Evolutionary conservation across 2,329 filamentous ascomycete species (phyloP).

Genomic region (Cyphellophora attinorum): DNA sequence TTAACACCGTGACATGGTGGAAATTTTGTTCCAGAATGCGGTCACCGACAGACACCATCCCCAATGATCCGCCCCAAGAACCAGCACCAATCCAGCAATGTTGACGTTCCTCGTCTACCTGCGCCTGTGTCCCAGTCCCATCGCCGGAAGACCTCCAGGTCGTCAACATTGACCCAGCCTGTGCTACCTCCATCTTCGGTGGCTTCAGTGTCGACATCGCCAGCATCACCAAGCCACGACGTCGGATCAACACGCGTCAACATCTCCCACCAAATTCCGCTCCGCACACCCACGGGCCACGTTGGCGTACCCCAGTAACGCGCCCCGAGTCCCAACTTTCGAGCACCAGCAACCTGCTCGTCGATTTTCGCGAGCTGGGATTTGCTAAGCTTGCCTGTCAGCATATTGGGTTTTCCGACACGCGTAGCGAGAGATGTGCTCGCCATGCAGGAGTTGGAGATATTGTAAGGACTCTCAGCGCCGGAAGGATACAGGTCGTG

Average conservation of each 20-base stretch:
- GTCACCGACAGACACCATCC: neutral
- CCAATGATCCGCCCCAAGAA: neutral
- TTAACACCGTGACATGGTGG: too few relatives aligned
- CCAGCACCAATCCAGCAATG: neutral
- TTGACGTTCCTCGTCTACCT: too few relatives aligned
- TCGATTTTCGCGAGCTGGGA: conserved; percentile 38
- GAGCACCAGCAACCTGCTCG: conserved; percentile 42
- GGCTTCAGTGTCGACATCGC: too few relatives aligned
- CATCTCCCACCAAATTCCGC: conserved; percentile 45
- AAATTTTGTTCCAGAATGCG: too few relatives aligned
- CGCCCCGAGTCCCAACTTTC: conserved; percentile 42
- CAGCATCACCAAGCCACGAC: too few relatives aligned
- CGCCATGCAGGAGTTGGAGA: conserved; percentile 48
- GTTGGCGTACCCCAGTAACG: conserved; percentile 50
- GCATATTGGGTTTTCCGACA: conserved; percentile 26
- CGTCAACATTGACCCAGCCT: neutral
- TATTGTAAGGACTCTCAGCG: conserved; percentile 28
- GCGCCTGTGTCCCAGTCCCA: neutral
- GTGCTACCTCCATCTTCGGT: too few relatives aligned
- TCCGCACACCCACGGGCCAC: conserved; percentile 45
- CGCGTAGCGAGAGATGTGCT: conserved; percentile 39
- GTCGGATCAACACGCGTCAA: too few relatives aligned
- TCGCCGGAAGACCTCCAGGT: neutral
- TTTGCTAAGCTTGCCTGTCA: conserved; percentile 22
- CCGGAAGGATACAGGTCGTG: conserved; percentile 20